Base-by-base conservation (phyloP, 768 basidiomycete genomes). In the Podaxis sp. region DNA sequence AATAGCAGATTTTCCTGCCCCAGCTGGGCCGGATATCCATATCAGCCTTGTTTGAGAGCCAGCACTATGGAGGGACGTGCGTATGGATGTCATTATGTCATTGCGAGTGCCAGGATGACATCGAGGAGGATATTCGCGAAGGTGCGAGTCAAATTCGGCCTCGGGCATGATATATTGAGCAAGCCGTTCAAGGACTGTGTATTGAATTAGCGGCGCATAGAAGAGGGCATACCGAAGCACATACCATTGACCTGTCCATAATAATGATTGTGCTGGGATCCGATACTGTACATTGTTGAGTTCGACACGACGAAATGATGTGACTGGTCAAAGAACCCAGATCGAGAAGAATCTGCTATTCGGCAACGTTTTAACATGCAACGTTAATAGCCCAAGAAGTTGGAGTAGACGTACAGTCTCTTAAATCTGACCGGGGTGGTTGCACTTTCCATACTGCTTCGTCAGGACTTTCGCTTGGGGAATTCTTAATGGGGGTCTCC, bases 1-100 rank as follows among this genome's bases (percentile, higher is more conserved):
- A 33, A 59, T 50, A n/a, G 57, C 49, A 25, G 57, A 59, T 8
- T 51, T 59, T 9, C 57, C 57, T 25, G 50, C 57, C 13, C 57
- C 57, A 13, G 57, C 57, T 6, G 57, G 57, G 9, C 57, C 57
- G 3, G 22, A 51, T 51, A 59, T 40, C 47, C 49, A 50, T 13
- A 59, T 40, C 46, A 59, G 38, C 49, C 25, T 24, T 7, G 24
- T n/a, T 17, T 51, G 9, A 4, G 25, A 3, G 7, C 22, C 19
- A 19, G n/a, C n/a, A 17, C 12, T 15, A 6, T 40, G 57, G 12
- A 59, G 22, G 6, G 22, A 50, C 2, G 47, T 11, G 4, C 37
- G 33, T 38, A 59, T 51, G 8, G 29, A 36, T n/a, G 47, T 36
- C 12, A 59, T 4, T 19, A 59, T 51, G 3, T 51, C 49, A 2